phyloP scores from a whole-genome alignment of 345 rosid species.

The Populus tremula region DNA sequence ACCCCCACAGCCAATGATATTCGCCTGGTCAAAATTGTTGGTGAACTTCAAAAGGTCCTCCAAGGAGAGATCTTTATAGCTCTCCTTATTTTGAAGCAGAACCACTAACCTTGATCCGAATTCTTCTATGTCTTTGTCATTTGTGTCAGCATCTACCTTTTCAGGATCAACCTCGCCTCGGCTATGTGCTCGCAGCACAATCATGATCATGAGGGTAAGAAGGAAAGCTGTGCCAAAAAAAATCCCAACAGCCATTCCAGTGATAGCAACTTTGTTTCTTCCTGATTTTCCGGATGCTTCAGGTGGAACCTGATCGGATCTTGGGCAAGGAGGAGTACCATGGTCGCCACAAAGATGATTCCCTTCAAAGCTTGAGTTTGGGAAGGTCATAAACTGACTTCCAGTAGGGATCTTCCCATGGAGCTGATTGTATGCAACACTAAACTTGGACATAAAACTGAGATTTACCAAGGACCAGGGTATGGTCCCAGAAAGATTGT shows the following conservation, averaged over 20 bases:
- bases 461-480: slow-evolving; percentile 17
- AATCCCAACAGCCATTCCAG: slow-evolving; percentile 65
- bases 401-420: slow-evolving; percentile 55
- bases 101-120: slow-evolving; percentile 52
- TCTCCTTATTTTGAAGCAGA: slow-evolving; percentile 56
- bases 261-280: slow-evolving; percentile 32
- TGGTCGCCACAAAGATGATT: slow-evolving; percentile 78
- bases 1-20: slow-evolving; percentile 96
- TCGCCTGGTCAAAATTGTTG: slow-evolving; percentile 80
- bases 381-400: slow-evolving; percentile 72
- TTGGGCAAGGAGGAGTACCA: slow-evolving; percentile 34
- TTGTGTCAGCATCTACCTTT: slow-evolving; percentile 40
- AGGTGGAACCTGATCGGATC: background rate
- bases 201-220: slow-evolving; percentile 40
- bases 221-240: slow-evolving; percentile 51
- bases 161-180: slow-evolving; percentile 72
- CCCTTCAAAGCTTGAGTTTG: slow-evolving; percentile 76
- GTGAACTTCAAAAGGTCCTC: slow-evolving; percentile 79
- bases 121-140: slow-evolving; percentile 46
- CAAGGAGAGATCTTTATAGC: slow-evolving; percentile 45
- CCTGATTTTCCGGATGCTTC: slow-evolving; percentile 21
- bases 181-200: slow-evolving; percentile 48
- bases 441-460: slow-evolving; percentile 55
- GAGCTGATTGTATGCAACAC: slow-evolving; percentile 54
- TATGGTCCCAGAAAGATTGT: slow-evolving; percentile 18